Conservation (phyloP, 768 basidiomycete species). For the Panaeolus papilionaceus region DNA sequence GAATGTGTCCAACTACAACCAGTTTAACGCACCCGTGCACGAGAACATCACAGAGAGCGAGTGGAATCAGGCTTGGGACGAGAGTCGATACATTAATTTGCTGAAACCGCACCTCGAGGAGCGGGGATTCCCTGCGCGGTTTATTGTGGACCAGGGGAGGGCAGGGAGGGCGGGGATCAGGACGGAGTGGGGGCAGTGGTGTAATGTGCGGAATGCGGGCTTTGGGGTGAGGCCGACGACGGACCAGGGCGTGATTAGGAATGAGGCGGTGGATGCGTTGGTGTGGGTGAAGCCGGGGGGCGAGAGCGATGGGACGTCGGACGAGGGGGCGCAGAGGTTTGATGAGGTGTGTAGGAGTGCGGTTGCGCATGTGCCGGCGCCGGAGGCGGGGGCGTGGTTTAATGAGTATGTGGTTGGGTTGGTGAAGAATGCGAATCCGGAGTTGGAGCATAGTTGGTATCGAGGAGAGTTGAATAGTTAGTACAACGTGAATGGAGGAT, state of each 20-base stretch:
- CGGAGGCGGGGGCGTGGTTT: slow-evolving; percentile 43
- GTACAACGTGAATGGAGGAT: too few relatives aligned
- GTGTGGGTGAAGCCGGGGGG: slow-evolving; percentile 48
- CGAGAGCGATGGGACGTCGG: slow-evolving; percentile 42
- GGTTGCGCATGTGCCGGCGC: slow-evolving; percentile 35
- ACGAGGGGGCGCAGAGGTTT: slow-evolving; percentile 34
- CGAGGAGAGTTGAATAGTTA: too few relatives aligned
- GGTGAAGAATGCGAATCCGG: slow-evolving; percentile 5
- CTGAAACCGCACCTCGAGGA: slow-evolving; percentile 36
- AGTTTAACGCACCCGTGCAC: slow-evolving; percentile 29
- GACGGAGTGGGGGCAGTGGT: slow-evolving; percentile 36
- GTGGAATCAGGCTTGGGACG: slow-evolving; percentile 35
- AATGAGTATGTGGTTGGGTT: slow-evolving; percentile 28
- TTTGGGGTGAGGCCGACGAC: slow-evolving; percentile 32
- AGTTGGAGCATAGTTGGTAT: too few relatives aligned
- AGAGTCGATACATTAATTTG: slow-evolving; percentile 35
- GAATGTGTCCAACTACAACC: slow-evolving; percentile 42
- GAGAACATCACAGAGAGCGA: slow-evolving; percentile 25
- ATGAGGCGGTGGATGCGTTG: slow-evolving; percentile 39
- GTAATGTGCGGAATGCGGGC: slow-evolving; percentile 37
- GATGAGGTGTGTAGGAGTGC: slow-evolving; percentile 32
- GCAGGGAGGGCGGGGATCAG: slow-evolving; percentile 31
- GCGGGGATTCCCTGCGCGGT: slow-evolving; percentile 38
- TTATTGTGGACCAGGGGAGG: slow-evolving; percentile 45
- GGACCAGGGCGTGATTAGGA: slow-evolving; percentile 21